A percentile compares a stretch with the other conserved stretches of the same genome.
Evolutionary conservation across 2,329 filamentous ascomycete genomes (phyloP).

Genomic region (Botrytis porri): DNA sequence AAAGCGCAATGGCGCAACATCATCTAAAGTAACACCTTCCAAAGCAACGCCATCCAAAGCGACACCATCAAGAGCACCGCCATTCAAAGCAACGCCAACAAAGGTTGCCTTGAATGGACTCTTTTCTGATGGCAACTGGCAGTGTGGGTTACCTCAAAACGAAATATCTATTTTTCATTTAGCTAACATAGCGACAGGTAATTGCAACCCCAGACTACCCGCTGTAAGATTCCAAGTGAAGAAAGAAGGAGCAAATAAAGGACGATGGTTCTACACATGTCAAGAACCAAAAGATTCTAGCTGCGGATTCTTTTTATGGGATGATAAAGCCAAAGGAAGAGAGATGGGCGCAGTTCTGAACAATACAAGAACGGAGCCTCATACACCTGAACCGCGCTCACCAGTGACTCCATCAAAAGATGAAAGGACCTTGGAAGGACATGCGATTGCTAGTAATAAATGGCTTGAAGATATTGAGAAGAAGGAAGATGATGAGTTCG

Average conservation of each 20-base stretch:
- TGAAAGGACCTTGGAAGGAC: constrained; percentile 24
- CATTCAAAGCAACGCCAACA: constrained; percentile 3
- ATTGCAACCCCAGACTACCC: constrained; percentile 22
- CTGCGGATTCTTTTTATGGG: constrained; percentile 59
- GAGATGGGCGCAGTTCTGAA: constrained; percentile 45
- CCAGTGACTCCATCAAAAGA: constrained; percentile 23
- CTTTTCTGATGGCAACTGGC: constrained; percentile 21
- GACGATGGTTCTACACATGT: constrained; percentile 54
- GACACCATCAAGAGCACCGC: background rate
- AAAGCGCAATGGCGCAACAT: constrained; percentile 8
- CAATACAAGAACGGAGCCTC: constrained; percentile 46
- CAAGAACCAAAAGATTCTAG: constrained; percentile 44
- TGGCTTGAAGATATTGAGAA: constrained; percentile 22
- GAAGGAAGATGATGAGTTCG: constrained; percentile 34
- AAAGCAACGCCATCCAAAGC: constrained; percentile 6
- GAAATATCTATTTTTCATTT: too few species aligned
- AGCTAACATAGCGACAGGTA: constrained; percentile 10
- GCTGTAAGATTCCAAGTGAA: constrained; percentile 41
- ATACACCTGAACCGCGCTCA: constrained; percentile 18
- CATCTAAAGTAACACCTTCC: constrained; percentile 1
- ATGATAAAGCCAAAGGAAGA: constrained; percentile 49
- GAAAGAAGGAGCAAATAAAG: constrained; percentile 50
- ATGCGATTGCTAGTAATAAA: constrained; percentile 24
- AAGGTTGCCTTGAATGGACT: constrained; percentile 21
- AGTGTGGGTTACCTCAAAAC: constrained; percentile 4